Percentiles rank a stretch among this genome's conserved stretches.
Conservation (phyloP, 768 basidiomycete genomes). For the Lactarius vividus region DNA sequence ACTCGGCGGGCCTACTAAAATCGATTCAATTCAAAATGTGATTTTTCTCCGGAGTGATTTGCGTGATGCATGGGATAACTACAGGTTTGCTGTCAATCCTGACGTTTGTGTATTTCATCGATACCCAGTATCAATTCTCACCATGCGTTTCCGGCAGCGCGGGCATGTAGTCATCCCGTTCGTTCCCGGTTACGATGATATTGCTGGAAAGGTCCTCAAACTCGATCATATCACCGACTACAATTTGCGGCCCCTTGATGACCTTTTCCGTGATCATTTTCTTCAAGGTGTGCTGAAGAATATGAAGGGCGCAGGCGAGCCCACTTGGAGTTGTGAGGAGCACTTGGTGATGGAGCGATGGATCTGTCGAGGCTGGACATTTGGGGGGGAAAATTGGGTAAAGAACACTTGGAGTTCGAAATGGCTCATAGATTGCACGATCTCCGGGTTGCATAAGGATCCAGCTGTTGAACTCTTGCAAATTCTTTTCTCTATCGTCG, state of each 20-base stretch:
- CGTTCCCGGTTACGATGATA: neutral
- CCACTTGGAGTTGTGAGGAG: neutral
- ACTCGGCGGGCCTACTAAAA: neutral
- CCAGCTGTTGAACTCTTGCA: neutral
- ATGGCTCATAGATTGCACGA: neutral
- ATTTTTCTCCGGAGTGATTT: neutral
- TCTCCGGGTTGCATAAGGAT: neutral
- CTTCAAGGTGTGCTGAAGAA: slow-evolving; percentile 11
- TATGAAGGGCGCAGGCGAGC: slow-evolving; percentile 2
- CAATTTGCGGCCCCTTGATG: neutral
- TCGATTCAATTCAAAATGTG: neutral
- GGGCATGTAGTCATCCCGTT: slow-evolving; percentile 4
- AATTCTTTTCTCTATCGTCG: too few relatives aligned
- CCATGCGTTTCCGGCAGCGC: neutral
- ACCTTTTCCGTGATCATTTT: slow-evolving; percentile 4
- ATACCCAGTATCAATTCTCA: neutral
- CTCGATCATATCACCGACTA: neutral
- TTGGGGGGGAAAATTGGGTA: neutral
- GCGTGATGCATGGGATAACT: neutral
- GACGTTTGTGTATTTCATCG: neutral
- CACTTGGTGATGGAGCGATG: neutral
- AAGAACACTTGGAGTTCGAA: neutral
- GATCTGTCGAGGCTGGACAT: neutral
- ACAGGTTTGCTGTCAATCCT: neutral
- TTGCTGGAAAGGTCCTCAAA: slow-evolving; percentile 7